Evolutionary conservation across 2,329 filamentous ascomycete species (phyloP).

Genomic region (Penicillium brevicompactum): DNA sequence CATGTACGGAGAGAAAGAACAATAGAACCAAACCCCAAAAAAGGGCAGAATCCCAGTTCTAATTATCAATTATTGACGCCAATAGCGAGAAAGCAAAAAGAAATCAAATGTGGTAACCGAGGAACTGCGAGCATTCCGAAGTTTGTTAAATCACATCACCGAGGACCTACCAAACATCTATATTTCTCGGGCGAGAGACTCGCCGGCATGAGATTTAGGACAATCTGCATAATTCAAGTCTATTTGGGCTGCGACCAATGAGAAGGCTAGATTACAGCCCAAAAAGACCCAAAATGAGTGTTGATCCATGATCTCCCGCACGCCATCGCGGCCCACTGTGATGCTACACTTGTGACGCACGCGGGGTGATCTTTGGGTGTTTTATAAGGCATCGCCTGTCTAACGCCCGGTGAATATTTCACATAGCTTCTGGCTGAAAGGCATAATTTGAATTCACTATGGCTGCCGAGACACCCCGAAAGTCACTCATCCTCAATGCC

Average conservation of each 20-base stretch:
- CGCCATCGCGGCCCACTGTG: slow-evolving; percentile 41
- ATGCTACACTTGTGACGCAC: slow-evolving; percentile 30
- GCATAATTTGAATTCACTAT: neutral
- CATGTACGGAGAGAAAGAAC: no score
- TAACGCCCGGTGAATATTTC: neutral
- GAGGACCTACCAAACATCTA: neutral
- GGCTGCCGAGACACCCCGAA: slow-evolving; percentile 34
- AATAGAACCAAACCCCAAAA: no score
- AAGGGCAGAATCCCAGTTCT: no score
- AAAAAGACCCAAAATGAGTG: neutral
- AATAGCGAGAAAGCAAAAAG: neutral
- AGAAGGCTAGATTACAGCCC: neutral
- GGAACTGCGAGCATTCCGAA: neutral
- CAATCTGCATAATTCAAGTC: neutral
- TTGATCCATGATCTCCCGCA: slow-evolving; percentile 13
- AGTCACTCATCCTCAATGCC: slow-evolving; percentile 54
- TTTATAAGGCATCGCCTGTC: neutral
- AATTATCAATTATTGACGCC: neutral
- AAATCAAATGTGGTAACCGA: neutral
- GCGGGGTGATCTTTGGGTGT: neutral
- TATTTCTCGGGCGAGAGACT: neutral
- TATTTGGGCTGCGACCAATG: slow-evolving; percentile 9
- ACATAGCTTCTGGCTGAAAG: neutral
- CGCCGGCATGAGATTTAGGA: neutral
- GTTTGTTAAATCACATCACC: neutral